Evolutionary conservation across 108 stramenopile species (phyloP).

Genomic region (Fragilariopsis cylindrus): DNA sequence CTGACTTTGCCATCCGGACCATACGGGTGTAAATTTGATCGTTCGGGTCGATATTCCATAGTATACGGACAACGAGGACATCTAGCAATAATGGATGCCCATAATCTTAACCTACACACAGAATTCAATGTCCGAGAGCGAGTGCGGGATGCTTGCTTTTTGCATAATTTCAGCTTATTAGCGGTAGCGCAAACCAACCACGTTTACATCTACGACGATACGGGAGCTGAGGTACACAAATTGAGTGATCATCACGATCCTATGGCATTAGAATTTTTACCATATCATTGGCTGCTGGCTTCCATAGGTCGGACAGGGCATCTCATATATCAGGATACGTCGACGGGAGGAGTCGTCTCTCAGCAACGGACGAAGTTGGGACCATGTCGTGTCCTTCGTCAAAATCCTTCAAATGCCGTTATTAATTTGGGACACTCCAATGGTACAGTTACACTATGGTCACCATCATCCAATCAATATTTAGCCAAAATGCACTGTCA

Average conservation of each 20-base stretch:
- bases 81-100: slow-evolving; percentile 85
- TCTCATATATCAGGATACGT: slow-evolving; percentile 94
- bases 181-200: slow-evolving; percentile 96
- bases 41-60: slow-evolving; percentile 69
- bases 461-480: slow-evolving; percentile 79
- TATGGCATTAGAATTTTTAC: slow-evolving; percentile 87
- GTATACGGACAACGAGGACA: slow-evolving; percentile 70
- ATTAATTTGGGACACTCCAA: slow-evolving; percentile 93
- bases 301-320: slow-evolving; percentile 80
- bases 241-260: slow-evolving; percentile 85
- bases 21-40: slow-evolving; percentile 76
- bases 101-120: slow-evolving; percentile 44
- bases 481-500: slow-evolving; percentile 93
- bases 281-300: slow-evolving; percentile 96
- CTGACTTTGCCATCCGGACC: slow-evolving; percentile 59
- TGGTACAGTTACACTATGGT: slow-evolving; percentile 97
- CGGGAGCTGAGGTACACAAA: slow-evolving; percentile 94
- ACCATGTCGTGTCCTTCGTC: slow-evolving; percentile 74
- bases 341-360: slow-evolving; percentile 90
- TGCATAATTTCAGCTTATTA: slow-evolving; percentile 92
- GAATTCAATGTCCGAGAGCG: slow-evolving; percentile 87
- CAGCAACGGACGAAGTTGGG: slow-evolving; percentile 85
- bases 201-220: slow-evolving; percentile 95
- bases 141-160: slow-evolving; percentile 87
- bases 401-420: slow-evolving; percentile 94